Base-by-base conservation (phyloP, 768 basidiomycete species). In the Rhodotorula kratochvilovae region DNA sequence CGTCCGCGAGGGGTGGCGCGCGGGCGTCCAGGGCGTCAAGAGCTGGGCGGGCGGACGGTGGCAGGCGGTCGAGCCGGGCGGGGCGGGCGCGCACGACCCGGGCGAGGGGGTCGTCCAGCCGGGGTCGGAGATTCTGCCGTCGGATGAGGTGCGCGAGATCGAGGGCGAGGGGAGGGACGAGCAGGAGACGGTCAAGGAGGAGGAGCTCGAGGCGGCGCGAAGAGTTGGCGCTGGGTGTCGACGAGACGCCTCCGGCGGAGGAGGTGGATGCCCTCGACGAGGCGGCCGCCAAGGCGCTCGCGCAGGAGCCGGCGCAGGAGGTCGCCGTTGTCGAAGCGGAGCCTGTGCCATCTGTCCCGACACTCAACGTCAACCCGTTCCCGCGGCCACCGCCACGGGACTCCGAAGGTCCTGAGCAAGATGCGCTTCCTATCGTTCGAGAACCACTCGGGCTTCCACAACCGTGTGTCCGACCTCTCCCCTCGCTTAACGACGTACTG, bases 391-490 rank as follows among this genome's bases (percentile, higher is more conserved):
- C 61, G 21, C 66, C 70, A 1, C 33, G 25, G 0, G 67, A 72
- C n/a, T 45, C 54, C 5, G 15, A 21, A n/a, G 17, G 55, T 45
- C 3, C 59, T 50, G 25, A 21, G 43, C 48, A 13, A 55, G 43
- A 61, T 36, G 58, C 51, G 53, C 42, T 73, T 55, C 45, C 56
- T 73, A 17, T 45, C 66, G 3, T 73, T 67, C 59, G 65, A 74
- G 55, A 64, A 67, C 59, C 73, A 74, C 51, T 64, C 62, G 5
- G 73, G 73, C 29, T 74, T 74, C 53, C 73, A 74, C 63, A 74
- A 74, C 29, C 73, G 68, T 69, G n/a, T 42, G 65, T 27, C 36
- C 12, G 29, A 2, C 1, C 19, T n/a, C 36, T 21, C 12, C 17
- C 25, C 7, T n/a, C 1, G 10, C 51, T 53, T 15, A 19, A 15